Percentiles rank a stretch among this genome's conserved stretches.
Conservation (phyloP, 768 basidiomycete species). For the Epithele typhae region DNA sequence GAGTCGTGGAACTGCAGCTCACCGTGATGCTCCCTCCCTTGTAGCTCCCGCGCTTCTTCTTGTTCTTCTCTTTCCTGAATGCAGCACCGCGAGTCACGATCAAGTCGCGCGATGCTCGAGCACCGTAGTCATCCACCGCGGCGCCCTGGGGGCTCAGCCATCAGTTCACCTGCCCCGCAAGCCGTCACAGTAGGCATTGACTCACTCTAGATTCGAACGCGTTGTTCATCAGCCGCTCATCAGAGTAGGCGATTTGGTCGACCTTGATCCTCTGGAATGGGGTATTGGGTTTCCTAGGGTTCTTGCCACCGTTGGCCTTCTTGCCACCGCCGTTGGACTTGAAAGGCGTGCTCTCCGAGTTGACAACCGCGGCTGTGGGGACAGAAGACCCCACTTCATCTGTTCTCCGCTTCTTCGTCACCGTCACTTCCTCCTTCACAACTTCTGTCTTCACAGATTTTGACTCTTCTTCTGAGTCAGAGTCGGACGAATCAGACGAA, state of each 20-base stretch:
- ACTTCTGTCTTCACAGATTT: slow-evolving; percentile 25
- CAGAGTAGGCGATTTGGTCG: slow-evolving; percentile 46
- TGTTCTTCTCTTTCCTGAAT: slow-evolving; percentile 99
- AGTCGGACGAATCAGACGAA: slow-evolving; percentile 13
- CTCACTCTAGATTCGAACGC: slow-evolving; percentile 76
- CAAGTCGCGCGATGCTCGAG: slow-evolving; percentile 77
- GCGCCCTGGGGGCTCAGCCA: slow-evolving; percentile 58
- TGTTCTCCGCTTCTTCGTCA: slow-evolving; percentile 59
- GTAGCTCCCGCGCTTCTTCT: slow-evolving; percentile 97
- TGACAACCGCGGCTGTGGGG: slow-evolving; percentile 30
- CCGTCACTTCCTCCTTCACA: slow-evolving; percentile 22
- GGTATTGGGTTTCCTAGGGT: slow-evolving; percentile 40
- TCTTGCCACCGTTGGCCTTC: slow-evolving; percentile 22
- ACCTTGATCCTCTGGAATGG: slow-evolving; percentile 81
- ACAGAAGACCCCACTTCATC: slow-evolving; percentile 47
- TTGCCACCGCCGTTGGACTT: slow-evolving; percentile 10
- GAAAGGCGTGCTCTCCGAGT: slow-evolving; percentile 1
- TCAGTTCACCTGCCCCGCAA: too few species aligned
- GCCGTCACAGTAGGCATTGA: too few species aligned
- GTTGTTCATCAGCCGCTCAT: slow-evolving; percentile 61
- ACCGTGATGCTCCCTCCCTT: slow-evolving; percentile 95
- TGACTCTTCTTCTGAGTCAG: not conserved
- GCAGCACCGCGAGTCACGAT: slow-evolving; percentile 92
- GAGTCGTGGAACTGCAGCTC: slow-evolving; percentile 18
- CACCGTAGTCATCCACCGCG: slow-evolving; percentile 78